phyloP scores from a whole-genome alignment of 257 asterid genomes.

The Scutellaria baicalensis region DNA sequence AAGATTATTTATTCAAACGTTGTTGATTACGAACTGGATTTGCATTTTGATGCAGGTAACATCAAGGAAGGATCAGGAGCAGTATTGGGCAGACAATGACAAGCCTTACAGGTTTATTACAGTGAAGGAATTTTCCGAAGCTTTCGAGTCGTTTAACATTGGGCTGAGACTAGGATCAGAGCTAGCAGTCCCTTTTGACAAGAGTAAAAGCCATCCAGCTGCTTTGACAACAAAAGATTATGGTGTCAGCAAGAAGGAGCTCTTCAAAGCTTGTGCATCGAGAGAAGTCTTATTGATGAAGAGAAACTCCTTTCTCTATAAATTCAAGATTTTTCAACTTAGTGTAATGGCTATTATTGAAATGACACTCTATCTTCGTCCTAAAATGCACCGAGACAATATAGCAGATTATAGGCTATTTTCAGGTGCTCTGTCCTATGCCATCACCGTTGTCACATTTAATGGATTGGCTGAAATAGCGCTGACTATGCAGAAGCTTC shows the following conservation, averaged over 20 bases:
- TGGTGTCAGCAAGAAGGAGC: conserved; percentile 31
- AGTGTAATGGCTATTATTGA: conserved; percentile 19
- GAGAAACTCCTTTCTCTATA: conserved; percentile 28
- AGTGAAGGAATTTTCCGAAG: conserved; percentile 30
- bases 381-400: conserved; percentile 28
- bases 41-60: conserved; percentile 29
- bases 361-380: conserved; percentile 29
- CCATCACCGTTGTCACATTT: conserved; percentile 9
- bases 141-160: conserved; percentile 22
- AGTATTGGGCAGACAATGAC: conserved; percentile 27
- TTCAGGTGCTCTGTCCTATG: conserved; percentile 23
- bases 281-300: conserved; percentile 38
- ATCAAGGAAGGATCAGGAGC: conserved; percentile 44
- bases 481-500: conserved; percentile 25
- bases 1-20: conserved; percentile 1
- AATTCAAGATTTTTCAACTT: conserved; percentile 23
- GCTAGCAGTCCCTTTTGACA: conserved; percentile 32
- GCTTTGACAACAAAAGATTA: conserved; percentile 32
- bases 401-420: conserved; percentile 19
- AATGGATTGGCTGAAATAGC: conserved; percentile 31
- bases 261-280: conserved; percentile 31
- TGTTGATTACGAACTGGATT: not conserved
- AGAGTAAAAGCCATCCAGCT: conserved; percentile 33
- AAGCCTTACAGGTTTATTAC: conserved; percentile 32
- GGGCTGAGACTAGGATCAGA: conserved; percentile 20